Conservation (phyloP, 768 basidiomycete species). For the Vishniacozyma victoriae region DNA sequence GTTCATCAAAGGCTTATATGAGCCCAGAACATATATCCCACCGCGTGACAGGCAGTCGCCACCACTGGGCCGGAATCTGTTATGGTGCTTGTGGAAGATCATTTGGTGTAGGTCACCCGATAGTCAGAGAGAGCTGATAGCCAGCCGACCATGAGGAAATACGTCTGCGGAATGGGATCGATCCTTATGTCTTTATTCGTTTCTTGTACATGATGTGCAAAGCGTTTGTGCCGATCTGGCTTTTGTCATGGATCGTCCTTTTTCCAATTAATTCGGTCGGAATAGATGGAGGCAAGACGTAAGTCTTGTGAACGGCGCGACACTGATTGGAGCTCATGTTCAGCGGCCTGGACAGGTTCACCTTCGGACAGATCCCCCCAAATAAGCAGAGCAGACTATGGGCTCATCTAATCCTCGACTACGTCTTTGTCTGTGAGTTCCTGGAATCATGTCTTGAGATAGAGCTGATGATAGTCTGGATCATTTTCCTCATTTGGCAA, state of each 20-base stretch:
- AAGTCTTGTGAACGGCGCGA: too few relatives aligned
- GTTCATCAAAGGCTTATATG: slow-evolving; percentile 71
- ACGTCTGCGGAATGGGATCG: slow-evolving; percentile 48
- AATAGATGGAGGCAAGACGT: slow-evolving; percentile 49
- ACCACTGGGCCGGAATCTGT: slow-evolving; percentile 20
- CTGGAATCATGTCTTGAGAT: neutral
- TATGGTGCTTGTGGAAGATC: slow-evolving; percentile 34
- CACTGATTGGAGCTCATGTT: too few relatives aligned
- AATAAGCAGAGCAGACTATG: slow-evolving; percentile 59
- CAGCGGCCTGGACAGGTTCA: slow-evolving; percentile 66
- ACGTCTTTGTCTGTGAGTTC: slow-evolving; percentile 68
- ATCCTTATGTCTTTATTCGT: slow-evolving; percentile 89
- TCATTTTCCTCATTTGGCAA: slow-evolving; percentile 68
- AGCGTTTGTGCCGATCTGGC: slow-evolving; percentile 83
- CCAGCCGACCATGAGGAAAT: slow-evolving; percentile 50
- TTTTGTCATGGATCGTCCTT: slow-evolving; percentile 78
- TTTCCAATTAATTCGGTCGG: slow-evolving; percentile 64
- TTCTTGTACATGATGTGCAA: slow-evolving; percentile 78
- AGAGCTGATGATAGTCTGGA: slow-evolving; percentile 59
- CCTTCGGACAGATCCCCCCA: slow-evolving; percentile 68
- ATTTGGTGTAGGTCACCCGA: slow-evolving; percentile 7
- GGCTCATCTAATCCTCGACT: slow-evolving; percentile 72
- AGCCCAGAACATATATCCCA: slow-evolving; percentile 70
- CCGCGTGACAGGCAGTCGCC: slow-evolving; percentile 51
- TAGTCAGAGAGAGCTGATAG: neutral